Base-by-base conservation (phyloP, 2,329 filamentous ascomycete species). In the Alternaria tenuissima region DNA sequence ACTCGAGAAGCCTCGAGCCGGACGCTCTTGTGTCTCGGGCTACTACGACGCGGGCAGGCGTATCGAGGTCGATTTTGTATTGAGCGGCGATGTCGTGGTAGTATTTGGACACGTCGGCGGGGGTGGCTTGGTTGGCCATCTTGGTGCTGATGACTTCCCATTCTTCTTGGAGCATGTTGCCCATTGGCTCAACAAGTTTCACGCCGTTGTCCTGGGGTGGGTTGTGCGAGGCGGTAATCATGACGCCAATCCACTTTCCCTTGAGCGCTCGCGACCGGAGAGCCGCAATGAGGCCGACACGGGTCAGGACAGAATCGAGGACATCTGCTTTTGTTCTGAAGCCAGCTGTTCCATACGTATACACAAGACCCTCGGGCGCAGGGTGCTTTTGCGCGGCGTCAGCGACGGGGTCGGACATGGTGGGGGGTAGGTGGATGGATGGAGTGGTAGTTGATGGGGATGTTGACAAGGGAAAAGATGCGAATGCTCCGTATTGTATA, bases 11-110 rank as follows among this genome's bases (percentile, higher is more conserved):
- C 59, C 88, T 89, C 69, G 92, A 91, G 53, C 95, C 95, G 7
- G 94, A 98, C 54, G 94, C 93, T 65, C 95, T 89, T 61, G 95
- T 99, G 78, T 99, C 95, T 59, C 94, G 88, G 60, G 92, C 95
- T 77, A 93, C 96, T 68, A 98, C 88, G 59, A 97, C 93, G 71
- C 90, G 91, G 57, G 91, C 92, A 11, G 90, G 86, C 11, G 28
- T 30, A 5, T 85, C 83, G 65, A 89, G 83, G 66, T 91, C 88
- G 57, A 97, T 86, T 63, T 88, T 85, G 70, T 73, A 65, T 56
- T 75, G 72, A 11, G 63, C 52, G 9, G 91, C 89, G 52, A 97
- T 86, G 59, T 88, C 85, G 67, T 89, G 86, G 84, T 96, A 97
- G 69, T 89, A 87, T 44, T 91, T 86, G 62, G 88, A 86, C 39